Conservation (phyloP, 2,329 filamentous ascomycete genomes). For the Endoconidiophora polonica region DNA sequence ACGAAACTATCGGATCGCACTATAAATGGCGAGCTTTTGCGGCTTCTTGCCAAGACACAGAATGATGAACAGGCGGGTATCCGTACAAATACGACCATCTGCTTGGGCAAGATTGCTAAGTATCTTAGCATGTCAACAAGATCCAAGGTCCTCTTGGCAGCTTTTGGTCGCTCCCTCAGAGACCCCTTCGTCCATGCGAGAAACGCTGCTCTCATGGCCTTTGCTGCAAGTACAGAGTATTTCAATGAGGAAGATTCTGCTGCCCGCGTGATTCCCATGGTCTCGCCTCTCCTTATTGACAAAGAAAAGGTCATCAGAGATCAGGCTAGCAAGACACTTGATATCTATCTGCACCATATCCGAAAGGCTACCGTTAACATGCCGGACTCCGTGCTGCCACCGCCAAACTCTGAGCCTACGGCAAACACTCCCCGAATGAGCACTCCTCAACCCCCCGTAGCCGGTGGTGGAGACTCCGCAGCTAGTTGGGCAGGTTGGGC, state of each 20-base stretch:
- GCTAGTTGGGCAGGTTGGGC: constrained; percentile 84
- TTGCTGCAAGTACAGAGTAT: constrained; percentile 69
- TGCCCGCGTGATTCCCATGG: constrained; percentile 59
- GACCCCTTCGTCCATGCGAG: constrained; percentile 92
- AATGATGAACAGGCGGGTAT: constrained; percentile 97
- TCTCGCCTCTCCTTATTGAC: constrained; percentile 75
- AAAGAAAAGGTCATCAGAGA: constrained; percentile 92
- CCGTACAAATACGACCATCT: constrained; percentile 94
- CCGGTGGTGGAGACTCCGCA: constrained; percentile 27
- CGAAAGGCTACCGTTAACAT: constrained; percentile 62
- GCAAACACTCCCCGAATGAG: constrained; percentile 54
- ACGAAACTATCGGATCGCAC: constrained; percentile 80
- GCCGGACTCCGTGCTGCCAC: constrained; percentile 64
- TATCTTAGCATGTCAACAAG: constrained; percentile 64
- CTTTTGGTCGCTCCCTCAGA: constrained; percentile 73
- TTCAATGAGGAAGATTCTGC: constrained; percentile 88
- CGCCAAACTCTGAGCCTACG: constrained; percentile 36
- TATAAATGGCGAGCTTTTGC: constrained; percentile 83
- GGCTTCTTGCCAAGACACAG: constrained; percentile 82
- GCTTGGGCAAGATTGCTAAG: constrained; percentile 86
- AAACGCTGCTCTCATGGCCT: constrained; percentile 72
- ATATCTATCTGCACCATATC: constrained; percentile 68
- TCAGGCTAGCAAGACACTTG: constrained; percentile 77
- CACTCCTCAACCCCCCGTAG: constrained; percentile 43
- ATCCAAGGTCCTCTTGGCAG: constrained; percentile 80